A percentile compares a stretch with the other conserved stretches of the same genome.
These are phyloP conservation scores for Metschnikowia similis DNA, from an alignment of 805 yeast species.

Conservation along the genomic window DNA sequence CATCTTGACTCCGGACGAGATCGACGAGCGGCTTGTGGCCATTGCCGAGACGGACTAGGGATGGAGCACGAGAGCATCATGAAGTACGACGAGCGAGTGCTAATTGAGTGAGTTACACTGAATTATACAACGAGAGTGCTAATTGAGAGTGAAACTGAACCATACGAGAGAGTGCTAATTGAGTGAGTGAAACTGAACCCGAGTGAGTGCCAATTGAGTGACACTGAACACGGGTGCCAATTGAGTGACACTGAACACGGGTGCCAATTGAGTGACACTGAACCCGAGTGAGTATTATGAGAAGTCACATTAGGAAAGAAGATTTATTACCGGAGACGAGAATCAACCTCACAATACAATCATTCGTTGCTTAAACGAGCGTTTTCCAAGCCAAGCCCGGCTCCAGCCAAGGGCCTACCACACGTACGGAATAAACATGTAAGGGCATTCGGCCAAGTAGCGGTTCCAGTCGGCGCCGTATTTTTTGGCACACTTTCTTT, in stretches of 20 bases:
- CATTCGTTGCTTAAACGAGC: background rate
- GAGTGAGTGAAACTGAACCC: too few species aligned
- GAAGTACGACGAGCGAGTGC: background rate
- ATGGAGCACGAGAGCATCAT: background rate
- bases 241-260: too few species aligned
- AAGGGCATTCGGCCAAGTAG: slow-evolving; percentile 85
- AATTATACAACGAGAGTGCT: too few species aligned
- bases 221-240: too few species aligned
- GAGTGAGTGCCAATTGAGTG: background rate
- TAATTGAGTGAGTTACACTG: too few species aligned
- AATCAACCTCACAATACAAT: too few species aligned
- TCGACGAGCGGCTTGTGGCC: slow-evolving; percentile 88
- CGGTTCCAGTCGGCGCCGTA: slow-evolving; percentile 94
- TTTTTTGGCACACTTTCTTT: slow-evolving; percentile 75
- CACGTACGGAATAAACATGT: slow-evolving; percentile 84
- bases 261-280: too few species aligned
- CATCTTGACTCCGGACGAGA: slow-evolving; percentile 74
- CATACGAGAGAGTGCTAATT: too few species aligned
- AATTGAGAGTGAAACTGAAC: too few species aligned
- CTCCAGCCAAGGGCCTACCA: slow-evolving; percentile 16
- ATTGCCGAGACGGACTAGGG: slow-evolving; percentile 91
- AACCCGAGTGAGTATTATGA: too few species aligned
- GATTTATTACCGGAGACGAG: too few species aligned
- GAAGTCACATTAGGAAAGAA: too few species aligned
- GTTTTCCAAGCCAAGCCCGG: background rate